Evolutionary conservation across 176 grass and related monocot genomes (phyloP).

Genomic region (Eremochloa ophiuroides): DNA sequence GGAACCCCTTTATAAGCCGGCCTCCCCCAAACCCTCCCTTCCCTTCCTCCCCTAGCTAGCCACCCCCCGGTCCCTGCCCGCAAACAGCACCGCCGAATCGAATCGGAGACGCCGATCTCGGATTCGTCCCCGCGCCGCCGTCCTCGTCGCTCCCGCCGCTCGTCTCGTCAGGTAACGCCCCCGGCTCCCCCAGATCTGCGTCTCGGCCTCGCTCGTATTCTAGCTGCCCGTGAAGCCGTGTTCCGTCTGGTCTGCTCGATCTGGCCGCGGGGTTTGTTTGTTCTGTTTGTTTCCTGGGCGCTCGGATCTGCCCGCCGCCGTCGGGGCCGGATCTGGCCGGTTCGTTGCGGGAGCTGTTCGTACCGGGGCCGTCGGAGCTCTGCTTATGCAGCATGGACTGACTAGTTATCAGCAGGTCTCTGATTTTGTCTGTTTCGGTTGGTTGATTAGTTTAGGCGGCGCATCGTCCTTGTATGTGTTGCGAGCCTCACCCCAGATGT

Average conservation of each 20-base stretch:
- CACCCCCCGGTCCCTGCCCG: not conserved
- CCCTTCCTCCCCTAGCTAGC: not conserved
- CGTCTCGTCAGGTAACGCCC: conserved; percentile 9
- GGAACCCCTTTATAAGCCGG: conserved; percentile 43
- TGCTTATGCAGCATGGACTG: too few relatives aligned
- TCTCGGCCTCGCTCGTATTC: not conserved
- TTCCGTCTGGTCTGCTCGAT: not conserved
- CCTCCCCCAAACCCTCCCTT: not conserved
- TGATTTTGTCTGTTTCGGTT: not conserved
- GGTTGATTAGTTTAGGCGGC: too few relatives aligned
- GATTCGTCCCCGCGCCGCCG: not conserved
- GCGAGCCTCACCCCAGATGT: not conserved
- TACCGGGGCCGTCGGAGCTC: too few relatives aligned
- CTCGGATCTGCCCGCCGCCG: not conserved
- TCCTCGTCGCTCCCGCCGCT: not conserved
- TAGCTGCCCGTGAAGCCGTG: not conserved
- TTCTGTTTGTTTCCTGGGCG: not conserved
- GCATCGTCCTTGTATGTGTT: not conserved
- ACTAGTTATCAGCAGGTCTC: not conserved
- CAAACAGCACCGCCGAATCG: not conserved
- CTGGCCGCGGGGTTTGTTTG: not conserved
- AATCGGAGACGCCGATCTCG: conserved; percentile 48
- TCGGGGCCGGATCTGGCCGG: not conserved
- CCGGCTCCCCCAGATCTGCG: not conserved
- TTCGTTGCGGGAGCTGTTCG: too few relatives aligned